A percentile compares a stretch with the other conserved stretches of the same genome.
phyloP scores from a whole-genome alignment of 345 rosid genomes.

The Gossypium sturtianum region DNA sequence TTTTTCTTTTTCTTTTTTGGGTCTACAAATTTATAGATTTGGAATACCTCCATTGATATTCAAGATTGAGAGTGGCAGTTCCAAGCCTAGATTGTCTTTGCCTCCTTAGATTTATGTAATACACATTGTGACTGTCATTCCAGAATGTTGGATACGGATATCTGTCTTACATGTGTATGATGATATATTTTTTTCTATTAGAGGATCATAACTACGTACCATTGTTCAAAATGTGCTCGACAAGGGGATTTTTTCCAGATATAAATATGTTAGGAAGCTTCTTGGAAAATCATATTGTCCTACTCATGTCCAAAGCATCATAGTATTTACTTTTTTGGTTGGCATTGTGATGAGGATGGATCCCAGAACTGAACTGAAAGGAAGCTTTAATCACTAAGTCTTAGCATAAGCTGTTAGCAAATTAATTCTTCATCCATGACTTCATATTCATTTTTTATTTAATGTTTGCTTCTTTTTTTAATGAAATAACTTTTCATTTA shows the following conservation, averaged over 20 bases:
- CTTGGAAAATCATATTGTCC: too few relatives aligned
- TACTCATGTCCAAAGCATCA: too few relatives aligned
- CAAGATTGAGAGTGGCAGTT: conserved; percentile 1
- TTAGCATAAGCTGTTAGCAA: too few relatives aligned
- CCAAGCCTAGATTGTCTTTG: neutral
- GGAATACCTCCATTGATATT: neutral
- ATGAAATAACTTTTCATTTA: too few relatives aligned
- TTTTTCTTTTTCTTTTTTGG: neutral
- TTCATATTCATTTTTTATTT: too few relatives aligned
- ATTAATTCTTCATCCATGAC: too few relatives aligned
- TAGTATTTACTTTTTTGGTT: too few relatives aligned
- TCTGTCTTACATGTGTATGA: neutral
- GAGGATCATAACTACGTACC: neutral
- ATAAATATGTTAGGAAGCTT: too few relatives aligned
- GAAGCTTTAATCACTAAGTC: too few relatives aligned
- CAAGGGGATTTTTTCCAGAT: neutral
- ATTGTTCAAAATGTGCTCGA: neutral
- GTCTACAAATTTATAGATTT: neutral
- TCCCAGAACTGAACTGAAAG: too few relatives aligned
- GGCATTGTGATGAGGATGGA: too few relatives aligned
- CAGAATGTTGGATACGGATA: neutral
- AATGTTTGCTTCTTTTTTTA: too few relatives aligned
- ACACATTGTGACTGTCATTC: neutral
- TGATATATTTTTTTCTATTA: neutral
- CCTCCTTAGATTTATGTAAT: neutral